These are phyloP conservation scores for Solanum okadae DNA, from an alignment of 257 asterid species.

Conservation along the genomic window DNA sequence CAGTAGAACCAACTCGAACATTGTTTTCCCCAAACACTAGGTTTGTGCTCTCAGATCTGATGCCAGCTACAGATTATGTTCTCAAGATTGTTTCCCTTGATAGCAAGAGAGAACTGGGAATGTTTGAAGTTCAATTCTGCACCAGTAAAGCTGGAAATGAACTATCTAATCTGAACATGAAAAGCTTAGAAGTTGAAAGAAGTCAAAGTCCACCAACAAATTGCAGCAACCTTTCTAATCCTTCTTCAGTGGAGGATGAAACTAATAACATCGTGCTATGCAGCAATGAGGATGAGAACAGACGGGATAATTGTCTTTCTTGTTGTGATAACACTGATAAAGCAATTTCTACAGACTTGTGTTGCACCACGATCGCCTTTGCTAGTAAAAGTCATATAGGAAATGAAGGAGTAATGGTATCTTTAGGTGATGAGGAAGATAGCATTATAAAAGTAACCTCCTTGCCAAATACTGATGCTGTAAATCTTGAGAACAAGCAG, in stretches of 20 bases:
- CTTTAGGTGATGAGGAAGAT: constrained; percentile 35
- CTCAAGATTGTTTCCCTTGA: constrained; percentile 47
- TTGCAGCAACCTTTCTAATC: constrained; percentile 84
- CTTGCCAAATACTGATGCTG: constrained; percentile 4
- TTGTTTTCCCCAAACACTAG: constrained; percentile 40
- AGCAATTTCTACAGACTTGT: constrained; percentile 16
- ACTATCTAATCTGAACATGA: constrained; percentile 17
- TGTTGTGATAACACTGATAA: constrained; percentile 22
- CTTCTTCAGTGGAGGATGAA: constrained; percentile 84
- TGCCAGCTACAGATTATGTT: constrained; percentile 45
- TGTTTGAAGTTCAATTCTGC: constrained; percentile 30
- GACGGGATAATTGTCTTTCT: constrained; percentile 31
- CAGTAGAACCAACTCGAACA: constrained; percentile 52
- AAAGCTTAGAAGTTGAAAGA: constrained; percentile 36
- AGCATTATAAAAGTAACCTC: constrained; percentile 20
- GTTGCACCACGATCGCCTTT: background rate
- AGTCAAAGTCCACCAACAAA: constrained; percentile 57
- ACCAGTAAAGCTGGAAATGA: constrained; percentile 30
- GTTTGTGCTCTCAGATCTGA: constrained; percentile 43
- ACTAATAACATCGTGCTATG: constrained; percentile 40
- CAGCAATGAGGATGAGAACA: constrained; percentile 32
- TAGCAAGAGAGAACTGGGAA: constrained; percentile 34
- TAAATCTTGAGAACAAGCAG: constrained; percentile 17
- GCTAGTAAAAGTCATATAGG: constrained; percentile 23
- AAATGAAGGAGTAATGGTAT: constrained; percentile 14